These are phyloP conservation scores for Physocladia obscura DNA, from an alignment of 192 early-diverging fungal species.

Conservation along the genomic window DNA sequence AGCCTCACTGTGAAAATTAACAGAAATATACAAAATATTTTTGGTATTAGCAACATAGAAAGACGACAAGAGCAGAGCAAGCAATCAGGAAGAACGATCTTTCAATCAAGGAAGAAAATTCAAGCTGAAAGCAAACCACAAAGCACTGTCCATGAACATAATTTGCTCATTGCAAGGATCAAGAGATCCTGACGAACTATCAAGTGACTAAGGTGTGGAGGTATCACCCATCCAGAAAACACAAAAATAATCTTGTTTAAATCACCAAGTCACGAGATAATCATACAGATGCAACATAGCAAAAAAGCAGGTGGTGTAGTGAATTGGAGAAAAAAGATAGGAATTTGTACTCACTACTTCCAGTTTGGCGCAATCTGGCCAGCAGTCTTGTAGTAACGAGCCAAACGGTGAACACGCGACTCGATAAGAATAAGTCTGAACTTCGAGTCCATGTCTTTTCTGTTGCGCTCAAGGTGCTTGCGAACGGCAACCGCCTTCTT, in stretches of 20 bases:
- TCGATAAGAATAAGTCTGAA: constrained; percentile 98
- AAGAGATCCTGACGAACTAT: constrained; percentile 13
- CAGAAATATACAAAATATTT: constrained; percentile 7
- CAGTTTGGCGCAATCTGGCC: constrained; percentile 96
- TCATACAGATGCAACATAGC: not conserved
- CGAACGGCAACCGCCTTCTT: constrained; percentile 99
- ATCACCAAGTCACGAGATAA: too few relatives aligned
- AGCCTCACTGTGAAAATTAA: constrained; percentile 63
- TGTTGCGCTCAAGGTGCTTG: constrained; percentile 98
- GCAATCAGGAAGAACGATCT: not conserved
- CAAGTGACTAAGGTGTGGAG: constrained; percentile 36
- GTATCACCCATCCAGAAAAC: constrained; percentile 12
- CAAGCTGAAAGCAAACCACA: constrained; percentile 36
- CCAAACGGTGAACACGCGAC: constrained; percentile 97
- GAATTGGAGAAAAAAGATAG: constrained; percentile 26
- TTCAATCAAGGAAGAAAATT: not conserved
- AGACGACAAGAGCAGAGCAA: constrained; percentile 32
- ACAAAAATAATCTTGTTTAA: not conserved
- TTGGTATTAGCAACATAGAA: not conserved
- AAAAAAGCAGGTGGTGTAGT: constrained; percentile 31
- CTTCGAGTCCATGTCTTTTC: constrained; percentile 98
- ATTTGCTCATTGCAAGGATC: not conserved
- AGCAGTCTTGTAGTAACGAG: constrained; percentile 97
- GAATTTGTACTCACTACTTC: constrained; percentile 88
- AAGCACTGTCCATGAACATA: constrained; percentile 12